Conservation (phyloP, 202 grass and related monocot genomes). For the Elaeis oleifera region DNA sequence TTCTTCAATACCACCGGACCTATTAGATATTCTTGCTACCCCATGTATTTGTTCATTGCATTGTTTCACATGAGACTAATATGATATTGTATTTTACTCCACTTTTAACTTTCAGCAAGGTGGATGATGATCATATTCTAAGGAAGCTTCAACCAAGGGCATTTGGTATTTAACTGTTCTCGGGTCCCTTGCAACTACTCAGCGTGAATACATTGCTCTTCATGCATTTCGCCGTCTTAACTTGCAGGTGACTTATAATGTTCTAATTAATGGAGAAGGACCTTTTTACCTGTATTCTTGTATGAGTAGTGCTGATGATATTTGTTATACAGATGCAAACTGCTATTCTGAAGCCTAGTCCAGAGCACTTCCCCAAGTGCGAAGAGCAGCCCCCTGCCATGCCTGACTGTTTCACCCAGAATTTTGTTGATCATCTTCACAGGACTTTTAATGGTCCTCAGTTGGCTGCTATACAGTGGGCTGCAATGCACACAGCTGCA, state of each 20-base stretch:
- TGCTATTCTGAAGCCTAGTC: constrained; percentile 94
- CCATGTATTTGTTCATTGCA: too few relatives aligned
- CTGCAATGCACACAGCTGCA: constrained; percentile 97
- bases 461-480: constrained; percentile 94
- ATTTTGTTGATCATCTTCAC: constrained; percentile 78
- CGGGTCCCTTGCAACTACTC: constrained; percentile 92
- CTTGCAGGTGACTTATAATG: constrained; percentile 46
- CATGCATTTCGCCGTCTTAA: constrained; percentile 92
- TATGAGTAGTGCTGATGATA: constrained; percentile 19
- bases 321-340: constrained; percentile 76
- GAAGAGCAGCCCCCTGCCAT: constrained; percentile 84
- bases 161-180: constrained; percentile 78
- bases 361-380: constrained; percentile 94
- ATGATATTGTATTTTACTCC: too few relatives aligned
- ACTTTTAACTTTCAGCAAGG: constrained; percentile 14
- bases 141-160: constrained; percentile 77
- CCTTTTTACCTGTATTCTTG: neutral
- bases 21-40: too few relatives aligned
- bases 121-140: constrained; percentile 62
- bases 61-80: too few relatives aligned
- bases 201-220: constrained; percentile 87
- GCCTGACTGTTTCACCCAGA: constrained; percentile 93
- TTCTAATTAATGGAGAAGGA: neutral
- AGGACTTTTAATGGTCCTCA: constrained; percentile 83
- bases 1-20: too few relatives aligned